Conservation (phyloP, 495 filamentous ascomycete genomes). For the Trypethelium eluteriae region DNA sequence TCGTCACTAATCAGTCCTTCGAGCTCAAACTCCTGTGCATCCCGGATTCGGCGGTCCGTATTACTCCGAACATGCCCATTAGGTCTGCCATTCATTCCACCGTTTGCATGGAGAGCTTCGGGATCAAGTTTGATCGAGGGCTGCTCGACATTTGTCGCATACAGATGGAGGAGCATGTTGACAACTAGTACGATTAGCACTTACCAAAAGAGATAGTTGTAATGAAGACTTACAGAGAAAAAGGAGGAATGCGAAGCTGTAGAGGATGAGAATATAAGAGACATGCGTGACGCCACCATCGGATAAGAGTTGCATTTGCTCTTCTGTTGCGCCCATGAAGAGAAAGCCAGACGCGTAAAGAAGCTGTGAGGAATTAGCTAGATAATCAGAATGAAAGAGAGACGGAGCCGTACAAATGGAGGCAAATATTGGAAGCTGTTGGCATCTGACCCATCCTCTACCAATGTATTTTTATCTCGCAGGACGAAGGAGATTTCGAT, state of each 20-base stretch:
- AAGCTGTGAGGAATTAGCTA: slow-evolving; percentile 46
- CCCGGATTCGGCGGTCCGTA: slow-evolving; percentile 46
- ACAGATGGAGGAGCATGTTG: slow-evolving; percentile 74
- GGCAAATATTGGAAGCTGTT: slow-evolving; percentile 92
- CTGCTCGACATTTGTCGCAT: slow-evolving; percentile 41
- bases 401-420: slow-evolving; percentile 64
- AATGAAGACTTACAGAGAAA: slow-evolving; percentile 62
- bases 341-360: slow-evolving; percentile 90
- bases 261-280: slow-evolving; percentile 83
- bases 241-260: slow-evolving; percentile 78
- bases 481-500: slow-evolving; percentile 89
- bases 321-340: slow-evolving; percentile 95
- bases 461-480: slow-evolving; percentile 55
- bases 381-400: not conserved
- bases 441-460: slow-evolving; percentile 52
- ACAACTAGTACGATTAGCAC: slow-evolving; percentile 44
- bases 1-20: slow-evolving; percentile 73
- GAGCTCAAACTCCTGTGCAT: slow-evolving; percentile 45
- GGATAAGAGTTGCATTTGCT: slow-evolving; percentile 76
- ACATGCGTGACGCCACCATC: slow-evolving; percentile 74
- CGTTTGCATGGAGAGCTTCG: slow-evolving; percentile 12
- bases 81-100: not conserved
- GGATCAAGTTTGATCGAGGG: not conserved
- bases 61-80: not conserved
- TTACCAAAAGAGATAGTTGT: slow-evolving; percentile 12